A percentile compares a stretch with the other conserved stretches of the same genome.
phyloP scores from a whole-genome alignment of 179 eudicot genomes.

The Heliamphora pulchella region DNA sequence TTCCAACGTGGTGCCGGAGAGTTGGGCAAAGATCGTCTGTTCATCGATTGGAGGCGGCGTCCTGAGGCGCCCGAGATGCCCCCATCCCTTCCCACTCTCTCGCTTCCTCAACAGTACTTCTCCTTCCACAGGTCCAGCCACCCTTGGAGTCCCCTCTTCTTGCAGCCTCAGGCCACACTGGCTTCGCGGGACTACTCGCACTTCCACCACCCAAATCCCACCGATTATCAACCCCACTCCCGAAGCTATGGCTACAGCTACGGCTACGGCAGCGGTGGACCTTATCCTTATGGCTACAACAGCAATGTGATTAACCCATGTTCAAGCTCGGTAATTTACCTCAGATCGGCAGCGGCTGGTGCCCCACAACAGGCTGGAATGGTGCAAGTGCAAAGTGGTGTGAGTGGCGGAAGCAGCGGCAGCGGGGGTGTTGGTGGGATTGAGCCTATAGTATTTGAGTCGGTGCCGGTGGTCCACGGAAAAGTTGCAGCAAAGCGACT shows the following conservation, averaged over 20 bases:
- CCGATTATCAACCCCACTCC: slow-evolving; percentile 6
- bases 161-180: slow-evolving; percentile 1
- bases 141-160: slow-evolving; percentile 19
- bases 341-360: slow-evolving; percentile 15
- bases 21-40: slow-evolving; percentile 40
- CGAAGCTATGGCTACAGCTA: neutral
- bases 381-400: slow-evolving; percentile 12
- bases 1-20: slow-evolving; percentile 58
- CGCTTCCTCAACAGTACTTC: slow-evolving; percentile 16
- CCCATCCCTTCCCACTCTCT: slow-evolving; percentile 3
- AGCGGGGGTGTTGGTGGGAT: neutral
- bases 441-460: slow-evolving; percentile 44
- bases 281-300: slow-evolving; percentile 6
- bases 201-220: neutral
- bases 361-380: slow-evolving; percentile 10
- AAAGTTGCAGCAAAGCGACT: slow-evolving; percentile 53
- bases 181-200: slow-evolving; percentile 5
- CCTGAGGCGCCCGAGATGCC: slow-evolving; percentile 18
- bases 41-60: slow-evolving; percentile 82
- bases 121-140: slow-evolving; percentile 13
- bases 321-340: slow-evolving; percentile 29
- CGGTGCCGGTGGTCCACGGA: slow-evolving; percentile 75
- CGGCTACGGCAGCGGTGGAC: neutral
- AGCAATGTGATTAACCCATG: neutral
- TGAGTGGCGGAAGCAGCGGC: neutral